Evolutionary conservation across 805 yeast genomes (phyloP), one percentile per base, ranked within the genome.

Genomic region (Kodamaea nitidulidarum): DNA sequence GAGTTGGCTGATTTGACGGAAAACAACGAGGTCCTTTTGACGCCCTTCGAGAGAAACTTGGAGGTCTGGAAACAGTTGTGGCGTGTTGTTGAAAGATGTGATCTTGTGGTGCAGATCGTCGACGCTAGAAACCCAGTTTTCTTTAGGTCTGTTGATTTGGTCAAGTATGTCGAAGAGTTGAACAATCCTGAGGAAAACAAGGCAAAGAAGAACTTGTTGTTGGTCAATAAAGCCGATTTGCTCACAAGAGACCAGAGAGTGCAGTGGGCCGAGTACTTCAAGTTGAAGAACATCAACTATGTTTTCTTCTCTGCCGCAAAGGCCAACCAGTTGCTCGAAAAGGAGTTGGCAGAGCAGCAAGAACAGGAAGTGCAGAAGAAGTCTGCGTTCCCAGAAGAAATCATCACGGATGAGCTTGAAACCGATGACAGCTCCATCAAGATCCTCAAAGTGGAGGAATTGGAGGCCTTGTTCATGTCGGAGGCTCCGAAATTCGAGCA

Each of bases 51-150:
- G 68, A 80, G 98, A 68, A 93, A 93, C 60, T 71, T 93, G 47
- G 96, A 91, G 71, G 97, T 93, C 42, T 93, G 98, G 98, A 81
- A 93, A 58, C 98, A 93, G 65, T 70, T 93, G 48, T 93, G 98
- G 98, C 78, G 98, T 65, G 98, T 93, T 32, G 85, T 88, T 16
- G 98, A 93, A 62, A 78, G 98, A 56, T 86, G 93, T 16, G 96
- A 91, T 61, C 71, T 93, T 52, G 79, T 93, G 28, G 97, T 93
- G 4, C 98, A 93, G 60, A 93, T 93, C 67, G 98, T 93, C 20
- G 98, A 93, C 67, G 98, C 97, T 9, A 76, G 98, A 64, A 88
- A 87, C 57, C 98, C 98, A 4, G 65, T 90, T 42, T 70, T 88
- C 44, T 93, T 88, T 68, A 76, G 98, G 58, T 88, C 96, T 1